Evolutionary conservation across 2,329 filamentous ascomycete genomes (phyloP).

Genomic region (Xylariaceae sp.): DNA sequence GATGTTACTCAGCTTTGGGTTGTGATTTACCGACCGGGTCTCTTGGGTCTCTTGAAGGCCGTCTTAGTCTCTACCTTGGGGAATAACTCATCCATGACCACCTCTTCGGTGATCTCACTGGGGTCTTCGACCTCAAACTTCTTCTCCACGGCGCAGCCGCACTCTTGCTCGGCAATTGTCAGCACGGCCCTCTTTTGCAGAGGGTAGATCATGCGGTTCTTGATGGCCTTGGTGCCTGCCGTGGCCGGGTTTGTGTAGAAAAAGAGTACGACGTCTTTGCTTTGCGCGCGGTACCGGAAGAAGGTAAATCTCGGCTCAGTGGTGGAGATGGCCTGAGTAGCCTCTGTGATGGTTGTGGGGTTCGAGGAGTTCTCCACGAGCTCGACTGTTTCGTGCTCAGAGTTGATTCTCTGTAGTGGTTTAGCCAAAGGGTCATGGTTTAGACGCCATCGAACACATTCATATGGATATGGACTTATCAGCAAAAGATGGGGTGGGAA

Average conservation of each 20-base stretch:
- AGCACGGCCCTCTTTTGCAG: conserved; percentile 64
- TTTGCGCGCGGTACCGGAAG: conserved; percentile 56
- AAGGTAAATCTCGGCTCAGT: conserved; percentile 73
- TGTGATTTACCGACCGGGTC: conserved; percentile 56
- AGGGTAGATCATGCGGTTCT: conserved; percentile 81
- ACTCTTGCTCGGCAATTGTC: conserved; percentile 58
- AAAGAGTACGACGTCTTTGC: conserved; percentile 62
- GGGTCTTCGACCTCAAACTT: conserved; percentile 64
- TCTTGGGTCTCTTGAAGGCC: conserved; percentile 72
- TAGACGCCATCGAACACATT: background rate
- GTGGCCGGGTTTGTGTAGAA: conserved; percentile 75
- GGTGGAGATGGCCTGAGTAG: conserved; percentile 56
- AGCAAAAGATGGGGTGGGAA: background rate
- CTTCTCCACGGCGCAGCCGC: conserved; percentile 62
- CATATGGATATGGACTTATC: background rate
- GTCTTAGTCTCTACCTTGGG: conserved; percentile 60
- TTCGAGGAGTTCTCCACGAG: conserved; percentile 51
- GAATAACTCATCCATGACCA: conserved; percentile 62
- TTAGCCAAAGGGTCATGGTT: background rate
- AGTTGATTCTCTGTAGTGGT: conserved; percentile 60
- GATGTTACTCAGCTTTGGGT: background rate
- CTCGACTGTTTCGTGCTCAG: conserved; percentile 62
- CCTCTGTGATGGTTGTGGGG: conserved; percentile 51
- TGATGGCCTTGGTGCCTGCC: conserved; percentile 59
- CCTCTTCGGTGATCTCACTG: conserved; percentile 62